phyloP scores from a whole-genome alignment of 2,329 filamentous ascomycete genomes.

The Scedosporium minutisporum region DNA sequence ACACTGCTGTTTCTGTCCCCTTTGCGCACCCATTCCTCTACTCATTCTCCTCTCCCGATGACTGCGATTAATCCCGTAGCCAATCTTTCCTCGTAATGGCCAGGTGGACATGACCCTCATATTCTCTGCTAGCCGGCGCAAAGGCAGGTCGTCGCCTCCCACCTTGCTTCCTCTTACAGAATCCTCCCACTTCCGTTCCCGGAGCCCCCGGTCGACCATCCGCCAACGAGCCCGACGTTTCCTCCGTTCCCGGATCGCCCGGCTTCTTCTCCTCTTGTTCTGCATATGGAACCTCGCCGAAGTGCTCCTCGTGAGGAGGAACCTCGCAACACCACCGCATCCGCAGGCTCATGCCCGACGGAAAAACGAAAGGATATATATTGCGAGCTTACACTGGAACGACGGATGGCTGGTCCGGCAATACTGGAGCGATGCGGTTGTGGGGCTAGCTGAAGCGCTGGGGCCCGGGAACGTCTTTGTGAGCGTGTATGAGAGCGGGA shows the following conservation, averaged over 20 bases:
- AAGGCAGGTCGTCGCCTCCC: background rate
- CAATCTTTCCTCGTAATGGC: background rate
- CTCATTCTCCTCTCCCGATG: no score
- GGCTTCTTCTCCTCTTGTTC: conserved; percentile 24
- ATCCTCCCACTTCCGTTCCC: background rate
- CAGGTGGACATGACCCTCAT: background rate
- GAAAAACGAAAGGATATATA: conserved; percentile 44
- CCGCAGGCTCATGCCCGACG: conserved; percentile 15
- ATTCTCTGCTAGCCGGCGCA: background rate
- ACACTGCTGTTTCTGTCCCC: background rate
- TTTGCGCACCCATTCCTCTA: background rate
- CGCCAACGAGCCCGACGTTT: conserved; percentile 26
- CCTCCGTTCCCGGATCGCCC: conserved; percentile 23
- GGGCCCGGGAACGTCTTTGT: conserved; percentile 59
- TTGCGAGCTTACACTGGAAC: conserved; percentile 62
- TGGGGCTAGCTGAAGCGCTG: conserved; percentile 45
- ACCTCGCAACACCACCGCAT: conserved; percentile 17
- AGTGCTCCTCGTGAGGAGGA: conserved; percentile 25
- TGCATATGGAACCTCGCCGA: conserved; percentile 28
- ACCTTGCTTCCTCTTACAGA: conserved; percentile 1
- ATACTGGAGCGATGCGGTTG: conserved; percentile 53
- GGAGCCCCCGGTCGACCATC: conserved; percentile 7
- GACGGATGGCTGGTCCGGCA: conserved; percentile 48
- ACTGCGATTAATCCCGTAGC: background rate
- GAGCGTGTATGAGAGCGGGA: conserved; percentile 59